Evolutionary conservation across 202 grass and related monocot genomes (phyloP), one percentile per base, ranked within the genome.

Genomic region (Panicum hallii): DNA sequence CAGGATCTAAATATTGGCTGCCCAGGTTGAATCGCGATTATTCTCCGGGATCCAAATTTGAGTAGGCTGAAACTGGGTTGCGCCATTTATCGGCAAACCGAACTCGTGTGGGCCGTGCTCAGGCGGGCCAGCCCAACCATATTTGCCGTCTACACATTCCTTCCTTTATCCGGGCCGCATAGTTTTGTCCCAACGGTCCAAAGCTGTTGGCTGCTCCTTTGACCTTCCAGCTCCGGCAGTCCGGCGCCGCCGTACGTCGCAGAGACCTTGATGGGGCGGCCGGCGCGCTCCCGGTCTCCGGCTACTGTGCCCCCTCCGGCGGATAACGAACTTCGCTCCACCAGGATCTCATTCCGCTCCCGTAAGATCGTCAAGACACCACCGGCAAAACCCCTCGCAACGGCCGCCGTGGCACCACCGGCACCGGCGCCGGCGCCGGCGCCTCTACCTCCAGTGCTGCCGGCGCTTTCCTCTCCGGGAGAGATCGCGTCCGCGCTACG

Each of bases 311-410:
- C 67, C 3, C 66, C 42, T 10, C 42, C 23, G 16, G 36, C 15
- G 9, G 6, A 26, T 26, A 34, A 3, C 23, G 47, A 46, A 13
- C 2, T 23, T 40, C 44, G 9, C 28, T 15, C 72, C 7, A 4
- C 72, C 10, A 89, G 79, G 84, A 91, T 94, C 81, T 81, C 89
- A 62, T 94, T 94, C 56, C 84, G 89, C 47, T 84, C 84, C 74
- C 83, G 89, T 8, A 91, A 94, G 22, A 91, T 94, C 43, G 38
- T 90, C 63, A 88, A 87, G 55, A 67, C 61, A 0, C 11, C 82
- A 22, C 9, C 64, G 16, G 23, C 83, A 2, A 87, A 90, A 40
- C 48, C 86, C 13, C 38, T 76, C 20, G 0, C 57, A 32, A 1
- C 28, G 2, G 16, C 61, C 58, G 17, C 60, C 12, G 53, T 48